Evolutionary conservation across 2,329 filamentous ascomycete genomes (phyloP), one percentile per base, ranked within the genome.

Genomic region (Simplicillium sp.): DNA sequence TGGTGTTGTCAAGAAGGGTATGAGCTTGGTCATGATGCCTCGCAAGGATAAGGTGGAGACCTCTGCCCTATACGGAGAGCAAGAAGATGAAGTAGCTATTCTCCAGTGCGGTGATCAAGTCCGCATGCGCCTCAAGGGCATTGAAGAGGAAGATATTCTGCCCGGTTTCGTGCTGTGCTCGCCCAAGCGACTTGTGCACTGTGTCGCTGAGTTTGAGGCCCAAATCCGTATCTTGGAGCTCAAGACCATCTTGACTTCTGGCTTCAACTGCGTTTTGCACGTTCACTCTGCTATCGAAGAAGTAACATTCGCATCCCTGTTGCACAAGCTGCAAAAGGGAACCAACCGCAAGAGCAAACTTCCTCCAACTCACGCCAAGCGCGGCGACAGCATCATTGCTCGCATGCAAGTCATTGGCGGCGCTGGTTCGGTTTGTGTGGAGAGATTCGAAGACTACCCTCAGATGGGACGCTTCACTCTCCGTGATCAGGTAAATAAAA

Each of bases 271-370:
- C 57, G 94, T 98, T 33, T 71, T 98, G 51, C 92, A 98, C 67
- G 87, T 98, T 16, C 92, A 98, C 66, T 88, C 90, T 4, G 92
- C 92, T 16, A 94, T 96, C 46, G 92, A 98, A 70, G 92, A 98
- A 64, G 87, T 98, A 43, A 96, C 90, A 1, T 94, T 98, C 56
- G 76, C 80, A 1, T 77, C 82, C 4, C 73, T 98, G 39, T 68
- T 98, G 50, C 92, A 98, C 69, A 95, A 90, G 66, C 71, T 97
- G 36, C 89, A 98, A 63, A 95, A 95, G 66, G 90, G 89, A 39
- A 98, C 92, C 4, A 81, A 80, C 54, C 77, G 92, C 54, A 94
- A 89, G 77, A 94, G 87, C 68, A 97, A 96, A 77, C 76, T 82
- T 48, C 80, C 92, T 6, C 92, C 94, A 0, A 84, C 90, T 9